Base-by-base conservation (phyloP, 306 rosid species). In the Echinosophora koreensis region DNA sequence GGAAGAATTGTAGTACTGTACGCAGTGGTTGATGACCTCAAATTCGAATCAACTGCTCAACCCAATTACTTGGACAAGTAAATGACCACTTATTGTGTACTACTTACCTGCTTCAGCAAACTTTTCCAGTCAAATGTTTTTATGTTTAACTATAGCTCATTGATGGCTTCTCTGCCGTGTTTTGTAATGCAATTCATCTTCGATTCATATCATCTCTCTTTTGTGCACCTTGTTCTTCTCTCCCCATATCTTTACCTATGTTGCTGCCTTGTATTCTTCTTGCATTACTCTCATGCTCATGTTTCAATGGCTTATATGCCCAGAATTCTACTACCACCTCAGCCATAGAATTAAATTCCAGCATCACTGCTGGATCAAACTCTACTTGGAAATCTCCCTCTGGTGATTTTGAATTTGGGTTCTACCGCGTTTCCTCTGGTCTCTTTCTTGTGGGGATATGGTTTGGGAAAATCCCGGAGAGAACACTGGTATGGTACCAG, bases 341-440 rank as follows among this genome's bases (percentile, higher is more conserved):
- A 7, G 59, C 12, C 56, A 70, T 64, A 34, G 2, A 18, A 8
- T 8, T 52, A 50, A 42, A 34, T 4, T 47, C 79, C 6, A 49
- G 8, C 76, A 75, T 84, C 79, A 71, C 56, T 58, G 87, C 87
- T 1, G 87, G 80, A 58, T 76, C 82, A 35, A 80, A 76, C 27
- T 49, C 56, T 56, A 56, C 82, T 0, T 84, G 78, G 84, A 71
- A 65, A 39, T 84, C 84, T 4, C 76, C 76, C 22, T 80, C 62
- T 0, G 82, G 73, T 10, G 84, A 84, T 17, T 84, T 76, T 47
- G 84, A 80, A 65, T 84, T 83, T 17, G 87, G 82, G 71, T 84
- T 84, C 80, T 13, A 64, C 37, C 41, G 0, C 49, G 42, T 80
- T 54, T 28, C 56, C 17, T 46, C 7, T 3, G 78, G 58, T 57